phyloP scores from a whole-genome alignment of 2,329 filamentous ascomycete genomes.

The Neopestalotiopsis sp. region DNA sequence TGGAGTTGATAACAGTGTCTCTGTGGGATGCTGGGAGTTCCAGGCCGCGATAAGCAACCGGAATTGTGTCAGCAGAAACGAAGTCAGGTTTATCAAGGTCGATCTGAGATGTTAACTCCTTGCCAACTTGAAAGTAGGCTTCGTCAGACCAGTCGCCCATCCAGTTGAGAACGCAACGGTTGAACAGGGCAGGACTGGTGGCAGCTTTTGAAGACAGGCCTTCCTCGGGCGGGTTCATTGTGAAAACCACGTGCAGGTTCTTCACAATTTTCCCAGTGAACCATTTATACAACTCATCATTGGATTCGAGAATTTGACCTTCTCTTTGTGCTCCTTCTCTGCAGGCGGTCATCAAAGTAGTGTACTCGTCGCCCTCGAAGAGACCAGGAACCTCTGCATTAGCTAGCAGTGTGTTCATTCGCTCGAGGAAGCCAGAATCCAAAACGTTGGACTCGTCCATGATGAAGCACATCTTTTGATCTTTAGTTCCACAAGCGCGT shows the following conservation, averaged over 20 bases:
- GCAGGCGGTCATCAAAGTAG: constrained; percentile 98
- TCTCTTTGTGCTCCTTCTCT: constrained; percentile 98
- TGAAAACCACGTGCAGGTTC: constrained; percentile 98
- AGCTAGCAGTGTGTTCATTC: constrained; percentile 98
- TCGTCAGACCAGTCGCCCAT: constrained; percentile 99
- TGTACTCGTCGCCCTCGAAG: constrained; percentile 98
- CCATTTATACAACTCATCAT: constrained; percentile 99
- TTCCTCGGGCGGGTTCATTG: constrained; percentile 98
- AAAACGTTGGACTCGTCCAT: constrained; percentile 99
- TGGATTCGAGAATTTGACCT: constrained; percentile 91
- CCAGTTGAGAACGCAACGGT: constrained; percentile 99
- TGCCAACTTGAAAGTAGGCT: constrained; percentile 95
- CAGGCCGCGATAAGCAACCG: constrained; percentile 88
- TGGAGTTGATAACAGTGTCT: constrained; percentile 92
- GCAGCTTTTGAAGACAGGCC: constrained; percentile 95
- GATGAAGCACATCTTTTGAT: constrained; percentile 99
- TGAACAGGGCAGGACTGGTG: constrained; percentile 97
- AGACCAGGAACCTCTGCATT: constrained; percentile 99
- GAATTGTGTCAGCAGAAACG: constrained; percentile 86
- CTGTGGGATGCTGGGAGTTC: constrained; percentile 86
- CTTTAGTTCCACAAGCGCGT: constrained; percentile 92
- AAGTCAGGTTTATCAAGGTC: constrained; percentile 91
- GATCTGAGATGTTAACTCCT: constrained; percentile 93
- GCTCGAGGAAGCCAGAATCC: constrained; percentile 96
- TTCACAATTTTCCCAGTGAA: constrained; percentile 99